These are phyloP conservation scores for Exophiala lecanii-corni DNA, from an alignment of 2,329 filamentous ascomycete genomes.

Conservation along the genomic window DNA sequence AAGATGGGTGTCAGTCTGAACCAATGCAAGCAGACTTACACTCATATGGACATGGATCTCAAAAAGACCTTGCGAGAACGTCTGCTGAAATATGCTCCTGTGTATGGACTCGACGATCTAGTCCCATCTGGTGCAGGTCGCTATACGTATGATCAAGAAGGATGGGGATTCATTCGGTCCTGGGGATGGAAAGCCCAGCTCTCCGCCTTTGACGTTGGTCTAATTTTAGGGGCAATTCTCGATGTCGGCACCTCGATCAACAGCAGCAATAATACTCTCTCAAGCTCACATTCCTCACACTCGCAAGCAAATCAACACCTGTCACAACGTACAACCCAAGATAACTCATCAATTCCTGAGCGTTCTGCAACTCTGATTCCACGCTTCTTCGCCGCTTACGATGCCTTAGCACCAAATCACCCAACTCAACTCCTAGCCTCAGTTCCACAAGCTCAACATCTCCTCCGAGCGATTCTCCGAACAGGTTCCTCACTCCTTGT, in stretches of 20 bases:
- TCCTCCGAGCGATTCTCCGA: constrained; percentile 87
- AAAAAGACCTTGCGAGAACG: constrained; percentile 83
- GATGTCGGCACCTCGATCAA: constrained; percentile 64
- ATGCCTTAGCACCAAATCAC: constrained; percentile 47
- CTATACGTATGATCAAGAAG: constrained; percentile 71
- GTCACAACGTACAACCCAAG: constrained; percentile 15
- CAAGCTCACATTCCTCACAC: constrained; percentile 5
- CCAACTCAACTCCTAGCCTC: constrained; percentile 61
- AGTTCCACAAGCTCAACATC: constrained; percentile 77
- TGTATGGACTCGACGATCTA: constrained; percentile 91
- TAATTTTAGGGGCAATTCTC: constrained; percentile 83
- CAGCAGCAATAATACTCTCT: not conserved
- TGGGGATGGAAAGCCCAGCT: constrained; percentile 97
- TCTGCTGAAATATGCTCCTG: constrained; percentile 81
- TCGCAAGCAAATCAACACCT: constrained; percentile 1
- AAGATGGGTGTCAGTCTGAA: constrained; percentile 96
- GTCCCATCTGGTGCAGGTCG: constrained; percentile 73
- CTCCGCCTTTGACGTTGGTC: constrained; percentile 89
- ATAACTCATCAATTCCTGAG: constrained; percentile 17
- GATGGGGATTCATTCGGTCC: constrained; percentile 93
- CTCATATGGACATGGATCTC: constrained; percentile 97
- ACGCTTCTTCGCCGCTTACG: constrained; percentile 57
- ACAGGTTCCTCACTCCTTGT: constrained; percentile 87
- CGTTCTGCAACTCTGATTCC: constrained; percentile 31
- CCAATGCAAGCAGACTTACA: constrained; percentile 92